phyloP scores from a whole-genome alignment of 148 eudicot species.

The Heliamphora exappendiculata region DNA sequence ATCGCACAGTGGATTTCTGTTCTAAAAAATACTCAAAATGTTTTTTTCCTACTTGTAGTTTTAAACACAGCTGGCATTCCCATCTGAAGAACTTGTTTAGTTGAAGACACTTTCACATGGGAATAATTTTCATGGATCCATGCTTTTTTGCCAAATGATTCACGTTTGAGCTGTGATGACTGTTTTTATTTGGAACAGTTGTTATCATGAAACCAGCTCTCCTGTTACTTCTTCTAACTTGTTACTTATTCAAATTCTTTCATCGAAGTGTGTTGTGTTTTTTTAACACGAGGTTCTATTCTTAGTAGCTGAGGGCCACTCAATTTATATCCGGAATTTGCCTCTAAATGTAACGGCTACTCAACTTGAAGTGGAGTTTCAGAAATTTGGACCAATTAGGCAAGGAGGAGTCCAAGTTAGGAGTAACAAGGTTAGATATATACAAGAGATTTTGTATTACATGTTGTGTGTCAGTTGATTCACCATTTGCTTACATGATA shows the following conservation, averaged over 20 bases:
- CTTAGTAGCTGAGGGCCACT: constrained; percentile 38
- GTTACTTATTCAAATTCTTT: neutral
- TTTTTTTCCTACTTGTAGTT: neutral
- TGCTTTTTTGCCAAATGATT: neutral
- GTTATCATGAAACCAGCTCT: neutral
- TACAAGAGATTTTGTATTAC: neutral
- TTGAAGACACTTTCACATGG: neutral
- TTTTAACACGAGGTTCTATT: neutral
- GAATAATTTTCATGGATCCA: neutral
- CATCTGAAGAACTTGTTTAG: neutral
- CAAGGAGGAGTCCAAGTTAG: constrained; percentile 48
- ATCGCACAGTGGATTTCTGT: neutral
- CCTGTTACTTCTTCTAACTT: neutral
- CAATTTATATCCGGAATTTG: constrained; percentile 39
- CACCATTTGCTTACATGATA: neutral
- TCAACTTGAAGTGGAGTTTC: constrained; percentile 40
- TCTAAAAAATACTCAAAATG: neutral
- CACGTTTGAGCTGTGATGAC: neutral
- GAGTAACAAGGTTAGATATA: constrained; percentile 35
- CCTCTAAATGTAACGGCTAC: constrained; percentile 31
- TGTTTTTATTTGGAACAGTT: neutral
- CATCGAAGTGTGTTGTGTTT: neutral
- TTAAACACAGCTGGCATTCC: neutral
- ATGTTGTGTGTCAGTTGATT: constrained; percentile 1
- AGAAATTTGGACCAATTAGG: constrained; percentile 47